phyloP scores from a whole-genome alignment of 2,329 filamentous ascomycete genomes.

The Fusarium poae region DNA sequence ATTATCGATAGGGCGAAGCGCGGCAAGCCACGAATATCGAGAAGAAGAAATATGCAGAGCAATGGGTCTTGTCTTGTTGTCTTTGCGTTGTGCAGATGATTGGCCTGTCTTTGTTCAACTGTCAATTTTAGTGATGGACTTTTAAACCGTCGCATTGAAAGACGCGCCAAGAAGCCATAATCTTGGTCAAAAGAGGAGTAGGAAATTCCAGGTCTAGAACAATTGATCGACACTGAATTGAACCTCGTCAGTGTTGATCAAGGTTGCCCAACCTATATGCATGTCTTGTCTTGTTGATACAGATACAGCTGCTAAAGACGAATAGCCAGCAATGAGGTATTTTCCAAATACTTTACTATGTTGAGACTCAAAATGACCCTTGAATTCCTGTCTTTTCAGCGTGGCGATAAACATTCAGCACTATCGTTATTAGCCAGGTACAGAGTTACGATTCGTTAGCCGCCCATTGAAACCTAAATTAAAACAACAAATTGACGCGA shows the following conservation, averaged over 20 bases:
- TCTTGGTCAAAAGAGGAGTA: constrained; percentile 12
- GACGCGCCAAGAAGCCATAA: constrained; percentile 22
- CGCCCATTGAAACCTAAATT: constrained; percentile 17
- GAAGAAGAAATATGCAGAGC: neutral
- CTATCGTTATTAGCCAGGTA: constrained; percentile 31
- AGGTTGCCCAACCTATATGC: constrained; percentile 4
- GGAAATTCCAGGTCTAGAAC: constrained; percentile 37
- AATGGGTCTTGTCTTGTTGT: constrained; percentile 21
- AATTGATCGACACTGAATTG: constrained; percentile 35
- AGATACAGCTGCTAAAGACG: neutral
- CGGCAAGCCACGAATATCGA: constrained; percentile 32
- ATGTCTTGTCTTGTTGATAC: constrained; percentile 8
- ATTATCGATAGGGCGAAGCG: constrained; percentile 40
- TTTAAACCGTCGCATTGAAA: constrained; percentile 11
- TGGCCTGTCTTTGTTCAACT: constrained; percentile 17
- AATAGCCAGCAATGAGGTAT: neutral
- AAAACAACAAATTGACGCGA: constrained; percentile 10
- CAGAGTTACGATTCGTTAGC: constrained; percentile 20
- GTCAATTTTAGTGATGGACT: constrained; percentile 8
- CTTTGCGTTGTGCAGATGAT: constrained; percentile 13
- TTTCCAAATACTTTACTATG: neutral
- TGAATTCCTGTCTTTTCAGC: neutral
- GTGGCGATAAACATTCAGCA: constrained; percentile 32
- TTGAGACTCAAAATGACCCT: neutral
- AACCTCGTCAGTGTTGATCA: constrained; percentile 13